These are phyloP conservation scores for Xylaria sp. DNA, from an alignment of 495 filamentous ascomycete genomes.

Conservation along the genomic window DNA sequence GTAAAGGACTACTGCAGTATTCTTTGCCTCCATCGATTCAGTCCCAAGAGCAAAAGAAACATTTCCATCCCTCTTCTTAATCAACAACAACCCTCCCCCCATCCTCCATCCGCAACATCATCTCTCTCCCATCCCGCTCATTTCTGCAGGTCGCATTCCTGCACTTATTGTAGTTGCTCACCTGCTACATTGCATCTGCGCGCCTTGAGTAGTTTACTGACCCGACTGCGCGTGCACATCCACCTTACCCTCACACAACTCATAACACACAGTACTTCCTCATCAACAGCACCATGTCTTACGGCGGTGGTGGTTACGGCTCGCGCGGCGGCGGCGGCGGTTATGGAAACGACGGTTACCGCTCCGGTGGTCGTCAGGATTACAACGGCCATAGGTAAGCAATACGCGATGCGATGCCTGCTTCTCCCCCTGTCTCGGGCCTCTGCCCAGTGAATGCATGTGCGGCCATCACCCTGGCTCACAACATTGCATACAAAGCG, in stretches of 20 bases:
- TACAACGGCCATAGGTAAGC: slow-evolving; percentile 44
- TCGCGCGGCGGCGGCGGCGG: slow-evolving; percentile 56
- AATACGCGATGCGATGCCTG: slow-evolving; percentile 3
- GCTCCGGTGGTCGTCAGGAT: slow-evolving; percentile 43
- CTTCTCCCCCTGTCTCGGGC: neutral
- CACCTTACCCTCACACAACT: slow-evolving; percentile 22
- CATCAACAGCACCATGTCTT: slow-evolving; percentile 63
- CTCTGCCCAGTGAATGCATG: neutral
- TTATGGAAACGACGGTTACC: slow-evolving; percentile 54
- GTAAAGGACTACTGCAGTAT: slow-evolving; percentile 13
- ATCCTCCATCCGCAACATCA: slow-evolving; percentile 24
- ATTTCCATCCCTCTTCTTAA: slow-evolving; percentile 28
- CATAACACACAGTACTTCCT: slow-evolving; percentile 19
- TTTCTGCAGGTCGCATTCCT: slow-evolving; percentile 37
- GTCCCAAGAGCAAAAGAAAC: slow-evolving; percentile 16
- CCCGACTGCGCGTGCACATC: slow-evolving; percentile 9
- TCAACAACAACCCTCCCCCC: slow-evolving; percentile 27
- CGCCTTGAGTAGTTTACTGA: slow-evolving; percentile 7
- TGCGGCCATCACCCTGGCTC: neutral
- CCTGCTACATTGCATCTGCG: slow-evolving; percentile 38
- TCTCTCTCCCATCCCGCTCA: slow-evolving; percentile 34
- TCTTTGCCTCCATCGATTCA: slow-evolving; percentile 27
- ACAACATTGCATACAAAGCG: neutral
- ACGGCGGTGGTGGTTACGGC: slow-evolving; percentile 72
- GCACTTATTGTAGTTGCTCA: slow-evolving; percentile 15